Conservation (phyloP, 768 basidiomycete genomes). For the Cubamyces sp. region DNA sequence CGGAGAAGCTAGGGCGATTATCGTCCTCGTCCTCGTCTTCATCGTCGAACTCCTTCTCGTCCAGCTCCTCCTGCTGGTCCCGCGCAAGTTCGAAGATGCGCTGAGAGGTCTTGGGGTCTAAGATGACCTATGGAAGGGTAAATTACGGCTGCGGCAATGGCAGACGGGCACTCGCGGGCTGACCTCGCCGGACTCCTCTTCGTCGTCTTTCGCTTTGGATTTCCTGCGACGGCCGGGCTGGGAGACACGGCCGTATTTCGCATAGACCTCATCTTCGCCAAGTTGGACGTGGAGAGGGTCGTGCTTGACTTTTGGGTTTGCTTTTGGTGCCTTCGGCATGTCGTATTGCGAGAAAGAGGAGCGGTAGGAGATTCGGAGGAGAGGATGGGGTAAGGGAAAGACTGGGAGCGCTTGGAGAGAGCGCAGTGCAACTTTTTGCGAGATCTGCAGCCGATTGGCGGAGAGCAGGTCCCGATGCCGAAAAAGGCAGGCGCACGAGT, state of each 20-base stretch:
- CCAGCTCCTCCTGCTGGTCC: slow-evolving; percentile 91
- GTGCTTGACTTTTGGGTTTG: slow-evolving; percentile 65
- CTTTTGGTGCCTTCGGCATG: slow-evolving; percentile 70
- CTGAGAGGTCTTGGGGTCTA: slow-evolving; percentile 82
- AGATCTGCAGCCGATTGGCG: slow-evolving; percentile 16
- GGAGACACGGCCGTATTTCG: slow-evolving; percentile 79
- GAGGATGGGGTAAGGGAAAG: slow-evolving; percentile 13
- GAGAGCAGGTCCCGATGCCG: neutral
- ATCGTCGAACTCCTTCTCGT: slow-evolving; percentile 62
- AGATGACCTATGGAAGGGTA: slow-evolving; percentile 51
- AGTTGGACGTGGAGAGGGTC: slow-evolving; percentile 89
- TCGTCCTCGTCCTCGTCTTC: slow-evolving; percentile 51
- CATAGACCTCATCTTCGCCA: slow-evolving; percentile 72
- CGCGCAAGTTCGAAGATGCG: slow-evolving; percentile 91
- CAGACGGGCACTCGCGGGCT: slow-evolving; percentile 21
- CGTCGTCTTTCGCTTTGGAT: slow-evolving; percentile 48
- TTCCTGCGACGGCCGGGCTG: slow-evolving; percentile 78
- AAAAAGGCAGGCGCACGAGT: neutral
- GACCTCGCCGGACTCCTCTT: slow-evolving; percentile 65
- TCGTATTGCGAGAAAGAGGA: slow-evolving; percentile 15
- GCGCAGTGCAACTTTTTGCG: slow-evolving; percentile 16
- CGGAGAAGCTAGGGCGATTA: slow-evolving; percentile 34
- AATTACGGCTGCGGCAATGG: neutral
- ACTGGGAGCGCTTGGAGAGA: neutral
- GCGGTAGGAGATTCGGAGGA: neutral